phyloP scores from a whole-genome alignment of 192 early-diverging fungal species.

The Chytriomyces sp. region DNA sequence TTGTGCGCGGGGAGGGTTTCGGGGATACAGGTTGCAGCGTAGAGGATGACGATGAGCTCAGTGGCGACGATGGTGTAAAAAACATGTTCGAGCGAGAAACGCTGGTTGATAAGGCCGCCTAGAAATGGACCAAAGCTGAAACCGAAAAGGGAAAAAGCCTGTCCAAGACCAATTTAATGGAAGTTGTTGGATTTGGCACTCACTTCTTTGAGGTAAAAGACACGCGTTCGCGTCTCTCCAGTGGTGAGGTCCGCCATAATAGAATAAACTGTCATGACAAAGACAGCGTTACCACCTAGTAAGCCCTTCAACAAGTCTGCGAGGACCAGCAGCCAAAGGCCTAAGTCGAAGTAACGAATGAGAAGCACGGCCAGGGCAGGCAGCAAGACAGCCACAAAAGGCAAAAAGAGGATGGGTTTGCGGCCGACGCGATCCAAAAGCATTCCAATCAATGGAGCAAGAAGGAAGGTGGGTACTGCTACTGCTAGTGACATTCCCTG shows the following conservation, averaged over 20 bases:
- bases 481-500: slow-evolving; percentile 38
- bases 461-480: slow-evolving; percentile 38
- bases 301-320: slow-evolving; percentile 39
- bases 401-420: slow-evolving; percentile 33
- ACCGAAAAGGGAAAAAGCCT: slow-evolving; percentile 39
- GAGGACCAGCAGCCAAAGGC: slow-evolving; percentile 11
- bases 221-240: slow-evolving; percentile 22
- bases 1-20: slow-evolving; percentile 38
- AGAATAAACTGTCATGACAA: slow-evolving; percentile 34
- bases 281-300: slow-evolving; percentile 38
- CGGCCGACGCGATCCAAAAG: slow-evolving; percentile 46
- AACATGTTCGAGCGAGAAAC: slow-evolving; percentile 30
- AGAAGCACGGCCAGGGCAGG: slow-evolving; percentile 10
- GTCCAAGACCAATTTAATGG: background rate
- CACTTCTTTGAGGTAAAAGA: slow-evolving; percentile 42
- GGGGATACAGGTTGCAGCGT: slow-evolving; percentile 34
- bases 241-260: slow-evolving; percentile 45
- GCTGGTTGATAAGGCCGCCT: slow-evolving; percentile 33
- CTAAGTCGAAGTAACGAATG: background rate
- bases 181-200: background rate
- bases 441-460: slow-evolving; percentile 37
- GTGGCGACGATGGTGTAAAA: slow-evolving; percentile 36
- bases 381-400: slow-evolving; percentile 13
- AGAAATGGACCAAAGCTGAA: slow-evolving; percentile 45
- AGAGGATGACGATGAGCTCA: slow-evolving; percentile 32